Evolutionary conservation across 129 eudicot species (phyloP).

Genomic region (Flaveria bidentis): DNA sequence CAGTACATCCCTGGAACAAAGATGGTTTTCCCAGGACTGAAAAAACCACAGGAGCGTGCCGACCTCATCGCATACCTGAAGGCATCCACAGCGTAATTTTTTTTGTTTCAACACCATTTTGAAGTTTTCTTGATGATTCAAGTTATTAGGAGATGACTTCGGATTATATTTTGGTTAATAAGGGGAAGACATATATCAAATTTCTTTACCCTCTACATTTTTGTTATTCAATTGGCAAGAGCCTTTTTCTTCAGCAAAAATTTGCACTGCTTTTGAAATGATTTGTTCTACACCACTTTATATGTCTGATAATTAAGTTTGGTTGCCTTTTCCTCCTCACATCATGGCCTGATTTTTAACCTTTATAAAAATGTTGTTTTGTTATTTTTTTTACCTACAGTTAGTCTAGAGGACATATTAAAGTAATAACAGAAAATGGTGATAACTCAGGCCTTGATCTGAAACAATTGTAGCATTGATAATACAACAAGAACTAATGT

Average conservation of each 20-base stretch:
- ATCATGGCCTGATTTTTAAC: background rate
- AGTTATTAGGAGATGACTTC: constrained; percentile 25
- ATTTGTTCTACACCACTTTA: background rate
- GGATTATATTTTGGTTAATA: constrained; percentile 17
- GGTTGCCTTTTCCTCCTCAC: background rate
- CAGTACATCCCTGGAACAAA: constrained; percentile 77
- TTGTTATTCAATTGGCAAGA: constrained; percentile 2
- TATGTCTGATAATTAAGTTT: background rate
- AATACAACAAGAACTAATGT: too few species aligned
- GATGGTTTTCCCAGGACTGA: constrained; percentile 81
- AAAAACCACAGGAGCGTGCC: constrained; percentile 69
- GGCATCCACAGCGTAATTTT: constrained; percentile 40
- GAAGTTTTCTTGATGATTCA: constrained; percentile 27
- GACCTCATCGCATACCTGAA: constrained; percentile 71
- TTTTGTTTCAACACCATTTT: constrained; percentile 1
- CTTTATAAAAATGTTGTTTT: background rate
- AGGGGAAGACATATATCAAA: constrained; percentile 11
- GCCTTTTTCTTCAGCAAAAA: background rate
- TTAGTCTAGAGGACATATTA: background rate
- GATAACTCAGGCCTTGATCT: background rate
- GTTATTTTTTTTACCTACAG: background rate
- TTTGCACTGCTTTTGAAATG: background rate
- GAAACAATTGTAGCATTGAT: background rate
- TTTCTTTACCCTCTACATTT: background rate
- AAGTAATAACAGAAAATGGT: background rate